Base-by-base conservation (phyloP, 2,329 filamentous ascomycete genomes). In the Neonectria sp. region DNA sequence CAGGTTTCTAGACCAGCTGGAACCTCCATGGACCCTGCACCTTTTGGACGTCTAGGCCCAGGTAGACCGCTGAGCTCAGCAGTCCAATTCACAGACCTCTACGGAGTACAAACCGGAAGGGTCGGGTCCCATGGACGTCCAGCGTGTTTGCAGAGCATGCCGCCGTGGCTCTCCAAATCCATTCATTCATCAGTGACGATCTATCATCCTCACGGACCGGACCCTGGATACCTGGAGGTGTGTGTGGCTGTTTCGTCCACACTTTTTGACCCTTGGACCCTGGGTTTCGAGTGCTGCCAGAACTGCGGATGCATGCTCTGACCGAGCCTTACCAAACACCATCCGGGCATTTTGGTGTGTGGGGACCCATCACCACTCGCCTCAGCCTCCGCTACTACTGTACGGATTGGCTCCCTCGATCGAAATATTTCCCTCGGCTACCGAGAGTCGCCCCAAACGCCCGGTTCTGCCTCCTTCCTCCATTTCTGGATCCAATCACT, bases 401-500 rank as follows among this genome's bases (percentile, higher is more conserved):
- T 11, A n/a, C 25, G 33, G 9, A 31, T 52, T 33, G 27, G 33
- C 51, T 59, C 40, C 52, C n/a, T 43, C 35, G 6, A 31, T 43
- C 35, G 6, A 31, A 46, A 17, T 27, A 29, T 21, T 43, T 57
- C 27, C 27, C 40, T 35, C 21, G 46, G 37, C 65, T 66, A 43
- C 69, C 69, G 67, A 45, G 40, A 45, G 40, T 65, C 60, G 21
- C 63, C 58, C 64, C 60, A 68, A 71, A 62, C 55, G 53, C 65
- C 67, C 55, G 63, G 71, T 70, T 70, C 63, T 61, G 59, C 33
- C 15, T 60, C 46, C 45, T 51, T 31, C 37, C 62, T 37, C 66
- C 45, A 55, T 37, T 52, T 31, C 12, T 25, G 61, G 68, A 60
- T 61, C 71, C 67, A 73, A 67, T 75, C 65, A 62, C 56, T 68